phyloP scores from a whole-genome alignment of 139 green algal species.

The Zygnema cylindricum region DNA sequence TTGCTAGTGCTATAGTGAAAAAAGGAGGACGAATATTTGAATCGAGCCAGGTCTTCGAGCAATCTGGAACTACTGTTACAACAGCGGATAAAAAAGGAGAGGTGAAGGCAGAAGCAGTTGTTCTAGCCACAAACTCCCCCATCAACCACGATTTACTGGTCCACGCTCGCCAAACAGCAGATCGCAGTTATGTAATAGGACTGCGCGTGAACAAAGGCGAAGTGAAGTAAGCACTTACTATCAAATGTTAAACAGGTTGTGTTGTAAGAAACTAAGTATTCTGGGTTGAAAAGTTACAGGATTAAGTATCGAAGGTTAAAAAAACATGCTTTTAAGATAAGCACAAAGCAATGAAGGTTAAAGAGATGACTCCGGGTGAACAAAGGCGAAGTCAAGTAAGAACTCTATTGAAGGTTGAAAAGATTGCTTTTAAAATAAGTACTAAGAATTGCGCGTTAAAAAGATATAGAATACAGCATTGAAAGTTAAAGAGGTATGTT shows the following conservation, averaged over 20 bases:
- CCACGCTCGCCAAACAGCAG: conserved; percentile 70
- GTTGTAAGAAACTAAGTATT: background rate
- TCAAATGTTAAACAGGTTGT: too few species aligned
- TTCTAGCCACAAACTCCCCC: conserved; percentile 75
- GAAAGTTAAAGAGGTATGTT: background rate
- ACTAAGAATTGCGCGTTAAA: background rate
- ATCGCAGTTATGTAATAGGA: conserved; percentile 69
- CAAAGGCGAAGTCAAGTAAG: conserved; percentile 52
- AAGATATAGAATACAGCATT: background rate
- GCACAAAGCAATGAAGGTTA: background rate
- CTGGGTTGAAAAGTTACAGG: background rate
- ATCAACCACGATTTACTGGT: conserved; percentile 76
- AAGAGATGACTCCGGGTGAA: conserved; percentile 59
- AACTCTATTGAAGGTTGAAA: too few species aligned
- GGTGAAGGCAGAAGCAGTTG: conserved; percentile 59
- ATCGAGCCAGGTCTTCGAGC: conserved; percentile 58
- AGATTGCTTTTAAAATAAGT: too few species aligned
- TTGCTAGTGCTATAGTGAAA: conserved; percentile 65
- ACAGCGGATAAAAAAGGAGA: conserved; percentile 44
- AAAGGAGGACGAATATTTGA: conserved; percentile 71
- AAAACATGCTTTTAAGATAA: background rate
- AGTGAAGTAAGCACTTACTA: conserved; percentile 19
- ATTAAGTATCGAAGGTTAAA: background rate
- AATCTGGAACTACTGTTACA: conserved; percentile 8
- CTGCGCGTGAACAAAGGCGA: conserved; percentile 60